phyloP scores from a whole-genome alignment of 345 rosid genomes.

The Turnera subulata region DNA sequence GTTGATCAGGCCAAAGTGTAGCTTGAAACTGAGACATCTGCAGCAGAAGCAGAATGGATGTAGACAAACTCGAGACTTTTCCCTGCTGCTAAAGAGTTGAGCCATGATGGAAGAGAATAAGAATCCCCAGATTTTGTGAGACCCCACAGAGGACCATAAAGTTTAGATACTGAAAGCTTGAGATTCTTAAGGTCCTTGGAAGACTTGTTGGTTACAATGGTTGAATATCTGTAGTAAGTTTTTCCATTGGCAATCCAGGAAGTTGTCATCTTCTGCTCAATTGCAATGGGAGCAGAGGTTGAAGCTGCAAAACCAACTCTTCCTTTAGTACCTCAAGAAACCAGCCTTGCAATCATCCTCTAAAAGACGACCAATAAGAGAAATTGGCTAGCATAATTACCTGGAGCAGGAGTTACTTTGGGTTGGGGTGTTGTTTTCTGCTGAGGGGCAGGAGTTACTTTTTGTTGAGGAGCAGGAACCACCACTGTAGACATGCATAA shows the following conservation, averaged over 20 bases:
- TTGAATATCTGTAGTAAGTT: constrained; percentile 80
- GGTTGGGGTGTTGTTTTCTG: constrained; percentile 43
- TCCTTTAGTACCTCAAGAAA: constrained; percentile 1
- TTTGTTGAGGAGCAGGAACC: constrained; percentile 51
- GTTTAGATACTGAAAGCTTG: constrained; percentile 65
- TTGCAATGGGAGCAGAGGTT: constrained; percentile 53
- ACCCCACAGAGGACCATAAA: constrained; percentile 97
- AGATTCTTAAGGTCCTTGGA: constrained; percentile 54
- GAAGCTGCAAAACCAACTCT: constrained; percentile 34
- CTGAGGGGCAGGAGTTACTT: constrained; percentile 48
- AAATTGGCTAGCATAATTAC: constrained; percentile 25
- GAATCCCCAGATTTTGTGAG: constrained; percentile 48
- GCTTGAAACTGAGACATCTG: constrained; percentile 62
- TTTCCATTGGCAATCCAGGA: constrained; percentile 73
- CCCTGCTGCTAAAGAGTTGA: constrained; percentile 58
- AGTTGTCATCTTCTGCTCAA: constrained; percentile 66
- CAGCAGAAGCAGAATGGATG: constrained; percentile 72
- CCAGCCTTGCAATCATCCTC: not conserved
- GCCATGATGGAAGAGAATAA: constrained; percentile 74
- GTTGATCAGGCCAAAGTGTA: constrained; percentile 63
- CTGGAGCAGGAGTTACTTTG: constrained; percentile 54
- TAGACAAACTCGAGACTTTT: constrained; percentile 84
- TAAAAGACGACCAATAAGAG: not conserved
- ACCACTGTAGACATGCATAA: constrained; percentile 29
- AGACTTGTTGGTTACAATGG: constrained; percentile 71